Conservation (phyloP, 352 stramenopile species). For the Phytophthora sansomeana region DNA sequence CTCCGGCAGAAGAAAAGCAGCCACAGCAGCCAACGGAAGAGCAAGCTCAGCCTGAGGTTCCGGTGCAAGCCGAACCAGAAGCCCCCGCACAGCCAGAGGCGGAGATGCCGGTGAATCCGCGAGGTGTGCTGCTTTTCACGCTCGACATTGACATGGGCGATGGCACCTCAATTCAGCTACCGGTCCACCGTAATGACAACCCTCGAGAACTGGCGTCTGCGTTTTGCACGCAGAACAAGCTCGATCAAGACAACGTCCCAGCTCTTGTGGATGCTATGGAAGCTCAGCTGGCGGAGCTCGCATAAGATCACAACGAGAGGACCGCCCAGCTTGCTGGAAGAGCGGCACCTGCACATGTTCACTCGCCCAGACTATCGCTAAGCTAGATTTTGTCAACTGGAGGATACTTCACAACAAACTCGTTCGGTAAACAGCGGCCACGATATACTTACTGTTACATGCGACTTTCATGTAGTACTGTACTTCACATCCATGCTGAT, state of each 20-base stretch:
- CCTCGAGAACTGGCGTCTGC: slow-evolving; percentile 46
- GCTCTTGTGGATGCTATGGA: slow-evolving; percentile 69
- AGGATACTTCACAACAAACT: slow-evolving; percentile 1
- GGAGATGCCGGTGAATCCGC: slow-evolving; percentile 19
- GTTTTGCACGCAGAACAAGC: slow-evolving; percentile 65
- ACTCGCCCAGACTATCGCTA: neutral
- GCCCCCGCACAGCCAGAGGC: slow-evolving; percentile 5
- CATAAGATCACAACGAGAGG: neutral
- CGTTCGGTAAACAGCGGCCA: too few relatives aligned
- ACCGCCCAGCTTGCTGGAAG: slow-evolving; percentile 4
- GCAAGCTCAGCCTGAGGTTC: slow-evolving; percentile 19
- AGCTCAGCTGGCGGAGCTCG: slow-evolving; percentile 45
- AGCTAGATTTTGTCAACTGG: slow-evolving; percentile 28
- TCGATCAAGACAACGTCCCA: slow-evolving; percentile 67
- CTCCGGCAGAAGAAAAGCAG: slow-evolving; percentile 31
- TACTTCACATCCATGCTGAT: slow-evolving; percentile 29
- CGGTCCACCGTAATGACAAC: slow-evolving; percentile 65
- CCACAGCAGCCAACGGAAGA: slow-evolving; percentile 1
- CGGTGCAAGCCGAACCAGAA: slow-evolving; percentile 16
- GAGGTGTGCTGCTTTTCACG: slow-evolving; percentile 62
- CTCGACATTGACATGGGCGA: slow-evolving; percentile 76
- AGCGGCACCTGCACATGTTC: slow-evolving; percentile 9
- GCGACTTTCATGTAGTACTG: slow-evolving; percentile 29
- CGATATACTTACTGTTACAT: slow-evolving; percentile 30
- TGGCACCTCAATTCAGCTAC: slow-evolving; percentile 48